These are phyloP conservation scores for Trametes punicea DNA, from an alignment of 768 basidiomycete genomes.

Conservation along the genomic window DNA sequence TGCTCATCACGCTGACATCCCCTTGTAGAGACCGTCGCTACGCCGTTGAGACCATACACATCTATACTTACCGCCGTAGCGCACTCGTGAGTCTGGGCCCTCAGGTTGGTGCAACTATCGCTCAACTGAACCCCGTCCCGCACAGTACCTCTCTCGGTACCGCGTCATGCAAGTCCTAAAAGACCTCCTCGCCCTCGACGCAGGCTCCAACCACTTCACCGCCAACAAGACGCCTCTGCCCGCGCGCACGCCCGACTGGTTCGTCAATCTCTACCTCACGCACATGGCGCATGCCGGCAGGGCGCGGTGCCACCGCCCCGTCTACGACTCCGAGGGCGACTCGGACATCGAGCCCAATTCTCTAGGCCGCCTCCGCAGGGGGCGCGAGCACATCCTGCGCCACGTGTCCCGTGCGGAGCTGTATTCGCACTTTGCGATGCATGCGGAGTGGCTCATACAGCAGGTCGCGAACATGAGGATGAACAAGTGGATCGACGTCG, in stretches of 20 bases:
- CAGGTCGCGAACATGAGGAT: slow-evolving; percentile 35
- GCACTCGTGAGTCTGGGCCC: slow-evolving; percentile 25
- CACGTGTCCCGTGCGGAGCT: slow-evolving; percentile 50
- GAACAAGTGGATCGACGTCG: slow-evolving; percentile 38
- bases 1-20: neutral
- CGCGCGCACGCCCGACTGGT: slow-evolving; percentile 48
- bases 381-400: slow-evolving; percentile 41
- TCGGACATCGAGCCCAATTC: slow-evolving; percentile 32
- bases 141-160: slow-evolving; percentile 47
- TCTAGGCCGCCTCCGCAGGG: slow-evolving; percentile 23
- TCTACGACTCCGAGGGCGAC: slow-evolving; percentile 22
- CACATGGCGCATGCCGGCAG: slow-evolving; percentile 27
- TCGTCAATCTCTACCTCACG: slow-evolving; percentile 41
- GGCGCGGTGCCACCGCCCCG: slow-evolving; percentile 35
- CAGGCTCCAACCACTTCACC: slow-evolving; percentile 9
- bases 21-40: slow-evolving; percentile 40
- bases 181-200: slow-evolving; percentile 39
- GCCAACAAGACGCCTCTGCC: slow-evolving; percentile 27
- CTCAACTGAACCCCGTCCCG: neutral
- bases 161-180: slow-evolving; percentile 46
- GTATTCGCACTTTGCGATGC: slow-evolving; percentile 47
- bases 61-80: slow-evolving; percentile 40
- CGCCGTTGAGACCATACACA: slow-evolving; percentile 45
- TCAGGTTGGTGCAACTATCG: neutral
- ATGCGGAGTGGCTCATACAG: slow-evolving; percentile 57